These are phyloP conservation scores for Cladochytrium replicatum DNA, from an alignment of 192 early-diverging fungal species.

Conservation along the genomic window DNA sequence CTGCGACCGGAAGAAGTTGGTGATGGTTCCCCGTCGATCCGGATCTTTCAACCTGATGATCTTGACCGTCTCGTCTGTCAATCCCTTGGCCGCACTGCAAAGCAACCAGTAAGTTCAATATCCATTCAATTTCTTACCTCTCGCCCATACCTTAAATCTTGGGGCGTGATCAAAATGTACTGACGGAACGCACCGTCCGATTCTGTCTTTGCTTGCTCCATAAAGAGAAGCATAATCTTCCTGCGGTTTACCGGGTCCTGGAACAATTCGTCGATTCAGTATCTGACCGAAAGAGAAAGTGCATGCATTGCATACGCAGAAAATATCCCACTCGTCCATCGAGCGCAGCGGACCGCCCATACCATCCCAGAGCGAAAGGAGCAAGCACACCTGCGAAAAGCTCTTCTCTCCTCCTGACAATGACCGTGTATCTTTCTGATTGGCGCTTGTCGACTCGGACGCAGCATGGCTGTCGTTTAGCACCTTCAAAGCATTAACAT, in stretches of 20 bases:
- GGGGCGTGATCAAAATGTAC: conserved; percentile 95
- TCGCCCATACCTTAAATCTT: conserved; percentile 62
- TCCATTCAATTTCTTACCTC: neutral
- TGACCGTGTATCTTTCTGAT: conserved; percentile 77
- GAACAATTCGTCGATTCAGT: neutral
- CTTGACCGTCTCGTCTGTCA: conserved; percentile 21
- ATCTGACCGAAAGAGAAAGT: conserved; percentile 3
- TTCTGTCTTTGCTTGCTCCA: conserved; percentile 63
- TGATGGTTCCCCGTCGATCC: too few species aligned
- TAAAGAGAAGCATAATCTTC: conserved; percentile 81
- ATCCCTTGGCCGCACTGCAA: conserved; percentile 13
- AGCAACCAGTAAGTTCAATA: conserved; percentile 13
- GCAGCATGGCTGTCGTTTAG: conserved; percentile 16
- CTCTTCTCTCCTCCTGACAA: conserved; percentile 97
- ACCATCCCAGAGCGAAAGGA: conserved; percentile 86
- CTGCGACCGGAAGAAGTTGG: too few species aligned
- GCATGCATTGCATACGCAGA: conserved; percentile 52
- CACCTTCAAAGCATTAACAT: conserved; percentile 29
- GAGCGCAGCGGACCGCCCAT: conserved; percentile 88
- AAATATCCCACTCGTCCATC: conserved; percentile 98
- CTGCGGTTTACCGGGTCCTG: conserved; percentile 89
- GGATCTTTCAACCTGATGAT: conserved; percentile 45
- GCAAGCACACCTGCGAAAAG: conserved; percentile 86
- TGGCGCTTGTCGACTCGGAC: conserved; percentile 19
- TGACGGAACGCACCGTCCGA: conserved; percentile 47